A percentile compares a stretch with the other conserved stretches of the same genome.
phyloP scores from a whole-genome alignment of 2,329 filamentous ascomycete genomes.

The Cytospora piceicola region DNA sequence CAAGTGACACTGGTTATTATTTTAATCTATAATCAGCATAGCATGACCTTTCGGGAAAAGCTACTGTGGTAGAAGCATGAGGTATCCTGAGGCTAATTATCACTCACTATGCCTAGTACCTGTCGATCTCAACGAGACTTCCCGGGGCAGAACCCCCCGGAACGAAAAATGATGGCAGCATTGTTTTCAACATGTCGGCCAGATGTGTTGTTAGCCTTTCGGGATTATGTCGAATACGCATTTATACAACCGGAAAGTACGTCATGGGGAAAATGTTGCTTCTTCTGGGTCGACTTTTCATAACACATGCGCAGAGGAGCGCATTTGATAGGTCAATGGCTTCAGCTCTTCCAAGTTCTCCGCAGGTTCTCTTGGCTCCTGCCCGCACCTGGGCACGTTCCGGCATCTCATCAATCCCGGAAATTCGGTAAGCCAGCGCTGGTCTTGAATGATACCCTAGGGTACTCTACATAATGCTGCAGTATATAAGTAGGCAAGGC shows the following conservation, averaged over 20 bases:
- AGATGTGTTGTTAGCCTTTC: neutral
- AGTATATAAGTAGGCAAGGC: constrained; percentile 2
- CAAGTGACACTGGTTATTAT: too few species aligned
- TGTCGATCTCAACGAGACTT: neutral
- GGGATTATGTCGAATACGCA: neutral
- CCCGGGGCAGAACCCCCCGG: neutral
- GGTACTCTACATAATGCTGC: neutral
- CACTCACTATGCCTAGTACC: neutral
- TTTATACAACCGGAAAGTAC: too few species aligned
- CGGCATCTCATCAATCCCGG: constrained; percentile 9
- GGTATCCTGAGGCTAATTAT: neutral
- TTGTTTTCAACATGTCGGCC: neutral
- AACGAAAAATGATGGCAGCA: neutral
- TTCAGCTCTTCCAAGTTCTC: neutral
- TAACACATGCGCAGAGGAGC: neutral
- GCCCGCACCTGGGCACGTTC: neutral
- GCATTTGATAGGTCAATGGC: constrained; percentile 15
- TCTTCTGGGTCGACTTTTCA: too few species aligned
- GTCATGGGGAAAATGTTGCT: too few species aligned
- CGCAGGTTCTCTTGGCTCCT: neutral
- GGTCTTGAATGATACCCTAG: constrained; percentile 2
- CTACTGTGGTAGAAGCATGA: too few species aligned
- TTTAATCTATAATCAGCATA: too few species aligned
- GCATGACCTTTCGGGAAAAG: too few species aligned
- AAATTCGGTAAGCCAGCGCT: neutral